A percentile compares a stretch with the other conserved stretches of the same genome.
phyloP scores from a whole-genome alignment of 306 rosid genomes.

The Rosa lucieae region DNA sequence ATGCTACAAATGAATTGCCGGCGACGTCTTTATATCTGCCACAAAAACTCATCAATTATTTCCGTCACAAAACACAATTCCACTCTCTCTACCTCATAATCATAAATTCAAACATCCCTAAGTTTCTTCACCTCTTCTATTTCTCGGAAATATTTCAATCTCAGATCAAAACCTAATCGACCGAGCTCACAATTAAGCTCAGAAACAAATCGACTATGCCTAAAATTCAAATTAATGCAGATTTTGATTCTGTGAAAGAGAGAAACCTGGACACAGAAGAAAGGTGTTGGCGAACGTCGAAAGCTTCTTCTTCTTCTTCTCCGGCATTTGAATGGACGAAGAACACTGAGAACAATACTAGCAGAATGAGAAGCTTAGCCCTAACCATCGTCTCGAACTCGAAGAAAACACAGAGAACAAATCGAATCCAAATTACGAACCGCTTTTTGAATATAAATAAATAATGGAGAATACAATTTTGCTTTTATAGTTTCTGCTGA shows the following conservation, averaged over 20 bases:
- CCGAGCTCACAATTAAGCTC: neutral
- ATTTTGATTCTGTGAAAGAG: conserved; percentile 3
- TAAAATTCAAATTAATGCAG: neutral
- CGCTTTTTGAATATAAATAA: neutral
- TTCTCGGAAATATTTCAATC: no score
- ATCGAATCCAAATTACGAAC: neutral
- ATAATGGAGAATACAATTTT: neutral
- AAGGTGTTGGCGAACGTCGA: conserved; percentile 70
- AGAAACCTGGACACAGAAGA: conserved; percentile 77
- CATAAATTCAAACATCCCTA: neutral
- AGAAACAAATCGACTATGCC: neutral
- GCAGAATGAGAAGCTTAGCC: conserved; percentile 7
- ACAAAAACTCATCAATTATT: neutral
- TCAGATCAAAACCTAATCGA: neutral
- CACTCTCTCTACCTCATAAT: neutral
- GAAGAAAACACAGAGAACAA: neutral
- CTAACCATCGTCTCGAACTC: neutral
- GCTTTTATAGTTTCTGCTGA: neutral
- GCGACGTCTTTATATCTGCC: conserved; percentile 64
- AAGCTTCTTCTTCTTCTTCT: conserved; percentile 39
- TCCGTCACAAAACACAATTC: neutral
- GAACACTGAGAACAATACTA: conserved; percentile 24
- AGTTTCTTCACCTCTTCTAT: neutral
- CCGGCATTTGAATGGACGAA: conserved; percentile 26
- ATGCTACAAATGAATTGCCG: conserved; percentile 40